Base-by-base conservation (phyloP, 208 protist genomes). In the Trypanosoma lewisi region DNA sequence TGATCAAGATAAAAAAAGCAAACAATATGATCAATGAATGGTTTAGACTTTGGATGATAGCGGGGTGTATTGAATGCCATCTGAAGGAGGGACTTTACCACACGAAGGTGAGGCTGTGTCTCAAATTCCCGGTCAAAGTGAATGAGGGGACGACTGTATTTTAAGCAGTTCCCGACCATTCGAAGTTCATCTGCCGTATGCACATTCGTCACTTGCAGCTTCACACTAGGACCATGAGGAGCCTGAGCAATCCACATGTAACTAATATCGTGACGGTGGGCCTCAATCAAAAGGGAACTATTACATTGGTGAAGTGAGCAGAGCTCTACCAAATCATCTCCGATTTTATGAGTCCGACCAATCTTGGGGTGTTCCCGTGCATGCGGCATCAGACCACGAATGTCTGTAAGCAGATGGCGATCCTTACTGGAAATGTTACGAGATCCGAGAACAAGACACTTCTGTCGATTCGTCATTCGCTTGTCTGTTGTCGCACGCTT, bases 21-120 rank as follows among this genome's bases (percentile, higher is more conserved):
- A 49, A 99, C 85, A 45, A 99, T 90, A 75, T 98, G 98, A 76
- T 99, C 98, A 31, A 99, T 71, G 73, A 99, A 99, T 9, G 98
- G 98, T 77, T 99, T 99, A 54, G 88, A 97, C 63, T 98, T 98
- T 37, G 96, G 94, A 79, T 99, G 97, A 45, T 91, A 86, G 39
- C 93, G 83, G 17, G 98, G 98, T 0, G 93, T 98, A 52, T 94
- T 94, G 78, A 99, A 99, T 27, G 93, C 75, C 88, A 98, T 91
- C 52, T 86, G 83, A 59, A 99, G 86, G 8, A 99, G 74, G 65
- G 99, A 96, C 71, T 98, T 98, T 12, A 98, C 75, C 2, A 99
- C 75, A 34, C 79, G 70, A 11, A 93, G 78, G 44, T 99, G 91
- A 17, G 97, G 95, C 41, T 80, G 63, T 2, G 55, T 37, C 56